These are phyloP conservation scores for Hippophae rhamnoides DNA, from an alignment of 306 rosid species.

Conservation along the genomic window DNA sequence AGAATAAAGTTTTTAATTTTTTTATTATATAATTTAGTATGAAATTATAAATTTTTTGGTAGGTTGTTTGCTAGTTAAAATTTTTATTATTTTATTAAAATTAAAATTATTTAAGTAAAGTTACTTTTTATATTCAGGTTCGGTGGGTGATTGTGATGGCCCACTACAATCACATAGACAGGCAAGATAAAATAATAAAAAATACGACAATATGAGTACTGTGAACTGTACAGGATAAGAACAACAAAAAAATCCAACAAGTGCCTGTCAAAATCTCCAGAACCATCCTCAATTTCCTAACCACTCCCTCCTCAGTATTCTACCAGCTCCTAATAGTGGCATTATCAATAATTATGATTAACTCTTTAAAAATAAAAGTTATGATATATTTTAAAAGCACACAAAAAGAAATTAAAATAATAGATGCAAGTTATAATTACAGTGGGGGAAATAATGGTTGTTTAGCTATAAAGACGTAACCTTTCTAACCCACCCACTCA, in stretches of 20 bases:
- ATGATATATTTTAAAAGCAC: constrained; percentile 1
- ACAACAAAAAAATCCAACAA: constrained; percentile 23
- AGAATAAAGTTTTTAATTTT: background rate
- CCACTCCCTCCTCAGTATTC: too few relatives aligned
- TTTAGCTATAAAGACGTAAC: constrained; percentile 26
- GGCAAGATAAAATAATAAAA: background rate
- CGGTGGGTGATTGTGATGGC: constrained; percentile 11
- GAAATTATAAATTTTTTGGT: too few relatives aligned
- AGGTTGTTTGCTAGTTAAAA: too few relatives aligned
- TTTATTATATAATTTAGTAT: too few relatives aligned
- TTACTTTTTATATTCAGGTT: background rate
- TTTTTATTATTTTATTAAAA: too few relatives aligned
- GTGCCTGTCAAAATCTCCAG: constrained; percentile 34
- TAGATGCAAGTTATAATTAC: background rate
- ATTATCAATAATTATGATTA: too few relatives aligned
- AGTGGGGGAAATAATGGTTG: background rate
- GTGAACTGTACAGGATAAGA: constrained; percentile 29
- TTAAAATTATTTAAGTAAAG: too few relatives aligned
- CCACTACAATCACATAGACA: constrained; percentile 4
- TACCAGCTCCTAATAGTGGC: background rate
- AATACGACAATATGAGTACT: constrained; percentile 1
- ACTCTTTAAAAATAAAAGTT: too few relatives aligned
- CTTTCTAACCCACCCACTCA: background rate
- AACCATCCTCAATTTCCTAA: constrained; percentile 20
- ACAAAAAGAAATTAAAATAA: background rate